Percentiles rank a stretch among this genome's conserved stretches.
Evolutionary conservation across 2,329 filamentous ascomycete genomes (phyloP).

Genomic region (Arthrobotrys conoides): DNA sequence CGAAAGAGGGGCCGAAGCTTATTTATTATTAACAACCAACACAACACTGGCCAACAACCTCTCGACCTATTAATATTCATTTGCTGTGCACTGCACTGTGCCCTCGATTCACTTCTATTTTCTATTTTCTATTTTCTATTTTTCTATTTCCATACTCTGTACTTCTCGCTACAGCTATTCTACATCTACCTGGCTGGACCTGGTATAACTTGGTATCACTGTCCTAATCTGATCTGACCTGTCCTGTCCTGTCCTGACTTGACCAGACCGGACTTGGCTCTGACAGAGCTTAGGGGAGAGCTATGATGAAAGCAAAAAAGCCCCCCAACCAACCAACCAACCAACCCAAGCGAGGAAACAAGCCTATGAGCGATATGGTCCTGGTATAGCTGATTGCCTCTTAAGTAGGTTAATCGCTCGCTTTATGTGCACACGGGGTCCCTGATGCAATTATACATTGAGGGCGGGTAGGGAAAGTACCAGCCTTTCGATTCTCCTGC

Average conservation of each 20-base stretch:
- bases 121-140: neutral
- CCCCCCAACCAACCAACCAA: neutral
- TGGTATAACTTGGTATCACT: neutral
- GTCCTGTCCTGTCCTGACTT: too few relatives aligned
- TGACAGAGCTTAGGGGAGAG: neutral
- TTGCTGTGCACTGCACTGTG: too few relatives aligned
- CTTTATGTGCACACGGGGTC: neutral
- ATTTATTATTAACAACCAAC: constrained; percentile 55
- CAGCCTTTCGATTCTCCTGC: neutral
- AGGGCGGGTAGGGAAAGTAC: neutral
- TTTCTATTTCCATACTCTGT: too few relatives aligned
- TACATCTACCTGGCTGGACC: neutral
- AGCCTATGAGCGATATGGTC: neutral
- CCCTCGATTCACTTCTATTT: too few relatives aligned
- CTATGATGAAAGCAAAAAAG: too few relatives aligned
- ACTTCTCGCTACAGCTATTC: neutral
- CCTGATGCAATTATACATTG: neutral
- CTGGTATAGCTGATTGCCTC: neutral
- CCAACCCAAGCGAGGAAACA: neutral
- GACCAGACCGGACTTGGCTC: neutral
- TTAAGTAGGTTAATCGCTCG: too few relatives aligned
- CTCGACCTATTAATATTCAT: neutral
- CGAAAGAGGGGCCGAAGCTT: constrained; percentile 44
- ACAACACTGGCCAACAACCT: constrained; percentile 3
- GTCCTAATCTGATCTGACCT: too few relatives aligned